Base-by-base conservation (phyloP, 371 early-diverging fungal genomes). In the Mucor lusitanicus region DNA sequence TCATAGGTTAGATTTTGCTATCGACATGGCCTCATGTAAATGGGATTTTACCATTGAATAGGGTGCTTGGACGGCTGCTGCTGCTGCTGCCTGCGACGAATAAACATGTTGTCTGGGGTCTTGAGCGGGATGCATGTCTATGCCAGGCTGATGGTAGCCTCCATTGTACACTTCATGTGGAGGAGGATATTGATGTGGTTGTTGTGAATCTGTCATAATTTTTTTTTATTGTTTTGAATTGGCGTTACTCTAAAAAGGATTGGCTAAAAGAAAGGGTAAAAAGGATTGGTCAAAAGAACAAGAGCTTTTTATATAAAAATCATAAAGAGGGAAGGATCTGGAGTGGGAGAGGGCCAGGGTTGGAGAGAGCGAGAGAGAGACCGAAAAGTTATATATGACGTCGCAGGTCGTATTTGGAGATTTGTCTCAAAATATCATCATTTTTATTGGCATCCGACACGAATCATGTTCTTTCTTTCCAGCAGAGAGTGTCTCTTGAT, bases 1-100 rank as follows among this genome's bases (percentile, higher is more conserved):
- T 54, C 23, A 44, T 33, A 53, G 13, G 12, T 35, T 54, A 33
- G 12, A 21, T 8, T 15, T 27, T 19, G 7, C 28, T 17, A 23
- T 35, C 12, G 15, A 27, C 9, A 19, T 39, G 21, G n/a, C 17
- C 27, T 3, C 13, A 40, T 40, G 40, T 40, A 5, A 5, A 17
- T 40, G 40, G 6, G 17, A 30, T 30, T 17, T 58, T 68, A 69
- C 69, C 69, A 69, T 69, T 11, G 59, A 27, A 44, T 68, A 68
- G 11, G 68, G 63, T 8, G 62, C 17, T 40, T 40, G 40, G 17
- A 40, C 35, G 4, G 57, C 58, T 68, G 68, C 37, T 13, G 37
- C 40, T 46, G 57, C 46, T 25, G 21, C 40, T 33, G 42, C 58
- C 5, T 25, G 46, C 3, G 21, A 30, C 27, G 32, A 15, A 1